Percentiles rank a stretch among this genome's conserved stretches.
Conservation (phyloP, 2,329 filamentous ascomycete species). For the Arachnopeziza araneosa region DNA sequence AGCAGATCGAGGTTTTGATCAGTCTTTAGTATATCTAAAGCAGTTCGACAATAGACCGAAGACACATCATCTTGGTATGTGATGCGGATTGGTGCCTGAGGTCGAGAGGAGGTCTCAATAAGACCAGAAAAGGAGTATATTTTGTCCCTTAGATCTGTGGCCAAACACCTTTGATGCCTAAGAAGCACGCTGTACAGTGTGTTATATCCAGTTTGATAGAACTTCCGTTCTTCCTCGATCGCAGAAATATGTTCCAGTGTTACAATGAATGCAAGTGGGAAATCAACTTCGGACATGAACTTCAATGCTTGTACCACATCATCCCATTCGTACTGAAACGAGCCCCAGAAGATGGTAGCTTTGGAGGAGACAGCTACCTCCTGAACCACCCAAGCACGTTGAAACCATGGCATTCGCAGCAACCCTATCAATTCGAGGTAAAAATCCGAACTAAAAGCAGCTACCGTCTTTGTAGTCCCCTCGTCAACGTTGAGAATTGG, state of each 20-base stretch:
- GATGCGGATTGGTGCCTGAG: neutral
- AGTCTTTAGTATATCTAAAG: conserved; percentile 2
- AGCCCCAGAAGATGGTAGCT: conserved; percentile 5
- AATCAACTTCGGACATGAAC: conserved; percentile 5
- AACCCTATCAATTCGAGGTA: conserved; percentile 5
- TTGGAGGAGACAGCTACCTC: conserved; percentile 2
- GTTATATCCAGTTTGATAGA: neutral
- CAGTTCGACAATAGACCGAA: neutral
- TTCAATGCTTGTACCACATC: conserved; percentile 3
- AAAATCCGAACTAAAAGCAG: conserved; percentile 1
- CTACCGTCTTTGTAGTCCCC: neutral
- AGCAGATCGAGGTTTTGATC: neutral
- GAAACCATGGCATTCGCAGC: conserved; percentile 5
- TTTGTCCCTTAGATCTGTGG: conserved; percentile 2
- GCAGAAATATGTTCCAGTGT: conserved; percentile 3
- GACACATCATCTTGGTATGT: neutral
- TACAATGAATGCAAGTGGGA: conserved; percentile 4
- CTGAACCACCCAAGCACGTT: conserved; percentile 4
- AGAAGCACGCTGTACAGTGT: conserved; percentile 1
- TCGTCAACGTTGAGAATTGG: neutral
- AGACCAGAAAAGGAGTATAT: conserved; percentile 1
- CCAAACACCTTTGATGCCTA: neutral
- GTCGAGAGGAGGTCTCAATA: neutral
- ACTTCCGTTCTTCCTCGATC: conserved; percentile 2
- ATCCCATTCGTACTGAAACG: conserved; percentile 6